These are phyloP conservation scores for Pythium brassicae DNA, from an alignment of 352 stramenopile genomes.

Conservation along the genomic window DNA sequence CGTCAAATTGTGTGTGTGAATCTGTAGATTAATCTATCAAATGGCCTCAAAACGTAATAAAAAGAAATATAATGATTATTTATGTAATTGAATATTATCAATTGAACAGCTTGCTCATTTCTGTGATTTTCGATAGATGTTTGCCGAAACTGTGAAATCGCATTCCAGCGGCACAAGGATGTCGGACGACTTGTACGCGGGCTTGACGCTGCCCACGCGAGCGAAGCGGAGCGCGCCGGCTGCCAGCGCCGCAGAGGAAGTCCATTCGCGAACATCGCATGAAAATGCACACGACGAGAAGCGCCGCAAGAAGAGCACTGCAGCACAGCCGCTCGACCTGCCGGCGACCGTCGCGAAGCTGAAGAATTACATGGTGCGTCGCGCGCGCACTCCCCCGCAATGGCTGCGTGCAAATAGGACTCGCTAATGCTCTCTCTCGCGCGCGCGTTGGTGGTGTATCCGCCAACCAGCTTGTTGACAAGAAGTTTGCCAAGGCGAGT, in stretches of 20 bases:
- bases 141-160: neutral
- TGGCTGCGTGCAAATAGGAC: too few relatives aligned
- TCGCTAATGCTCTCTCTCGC: neutral
- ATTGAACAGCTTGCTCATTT: neutral
- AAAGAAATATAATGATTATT: too few relatives aligned
- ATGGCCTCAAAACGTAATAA: too few relatives aligned
- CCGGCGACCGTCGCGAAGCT: constrained; percentile 43
- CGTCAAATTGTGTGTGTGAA: too few relatives aligned
- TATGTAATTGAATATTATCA: too few relatives aligned
- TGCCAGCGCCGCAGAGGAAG: neutral
- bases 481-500: constrained; percentile 75
- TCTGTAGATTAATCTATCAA: too few relatives aligned
- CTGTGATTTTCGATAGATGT: neutral
- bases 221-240: constrained; percentile 30
- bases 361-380: constrained; percentile 59
- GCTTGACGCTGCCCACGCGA: constrained; percentile 39
- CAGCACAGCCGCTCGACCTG: constrained; percentile 34
- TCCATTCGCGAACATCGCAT: neutral
- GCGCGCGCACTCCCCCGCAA: neutral
- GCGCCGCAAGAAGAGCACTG: constrained; percentile 18
- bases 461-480: constrained; percentile 42
- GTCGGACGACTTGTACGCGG: constrained; percentile 48
- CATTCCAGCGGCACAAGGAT: too few relatives aligned
- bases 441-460: neutral
- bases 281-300: constrained; percentile 13